Evolutionary conservation across 2,329 filamentous ascomycete genomes (phyloP).

Genomic region (Fusarium incarnatum): DNA sequence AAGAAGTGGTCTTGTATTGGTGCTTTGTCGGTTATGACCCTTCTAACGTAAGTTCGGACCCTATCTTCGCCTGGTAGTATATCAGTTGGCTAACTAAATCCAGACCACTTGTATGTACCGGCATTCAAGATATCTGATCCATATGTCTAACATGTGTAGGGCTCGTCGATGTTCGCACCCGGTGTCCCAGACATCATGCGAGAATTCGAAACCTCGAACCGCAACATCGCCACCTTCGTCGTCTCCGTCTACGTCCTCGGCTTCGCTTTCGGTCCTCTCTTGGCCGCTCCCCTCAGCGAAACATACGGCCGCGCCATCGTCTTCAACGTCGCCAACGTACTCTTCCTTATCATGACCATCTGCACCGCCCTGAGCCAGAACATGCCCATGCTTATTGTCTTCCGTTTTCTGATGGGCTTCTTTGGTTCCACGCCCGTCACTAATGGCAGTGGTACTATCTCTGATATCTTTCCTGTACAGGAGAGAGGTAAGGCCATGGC

Average conservation of each 20-base stretch:
- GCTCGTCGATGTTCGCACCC: conserved; percentile 50
- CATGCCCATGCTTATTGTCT: conserved; percentile 71
- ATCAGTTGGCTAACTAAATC: conserved; percentile 13
- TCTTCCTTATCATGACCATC: conserved; percentile 65
- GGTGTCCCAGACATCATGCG: conserved; percentile 60
- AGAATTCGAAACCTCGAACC: conserved; percentile 54
- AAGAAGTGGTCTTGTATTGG: conserved; percentile 54
- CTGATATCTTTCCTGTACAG: conserved; percentile 70
- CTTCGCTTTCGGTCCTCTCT: conserved; percentile 68
- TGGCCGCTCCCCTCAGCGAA: conserved; percentile 73
- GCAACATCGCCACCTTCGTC: conserved; percentile 57
- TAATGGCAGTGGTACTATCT: conserved; percentile 73
- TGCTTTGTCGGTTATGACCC: conserved; percentile 48
- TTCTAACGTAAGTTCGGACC: conserved; percentile 42
- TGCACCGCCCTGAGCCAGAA: conserved; percentile 65
- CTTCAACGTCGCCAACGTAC: conserved; percentile 56
- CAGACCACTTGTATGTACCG: conserved; percentile 41
- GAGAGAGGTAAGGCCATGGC: conserved; percentile 73
- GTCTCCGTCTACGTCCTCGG: conserved; percentile 61
- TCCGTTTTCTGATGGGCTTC: conserved; percentile 70
- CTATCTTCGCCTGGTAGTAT: accelerated
- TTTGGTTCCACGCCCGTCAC: conserved; percentile 73
- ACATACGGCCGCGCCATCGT: conserved; percentile 65
- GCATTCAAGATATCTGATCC: accelerated
- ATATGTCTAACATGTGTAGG: conserved; percentile 27